These are phyloP conservation scores for Penicillium sp. DNA, from an alignment of 2,329 filamentous ascomycete genomes.

Conservation along the genomic window DNA sequence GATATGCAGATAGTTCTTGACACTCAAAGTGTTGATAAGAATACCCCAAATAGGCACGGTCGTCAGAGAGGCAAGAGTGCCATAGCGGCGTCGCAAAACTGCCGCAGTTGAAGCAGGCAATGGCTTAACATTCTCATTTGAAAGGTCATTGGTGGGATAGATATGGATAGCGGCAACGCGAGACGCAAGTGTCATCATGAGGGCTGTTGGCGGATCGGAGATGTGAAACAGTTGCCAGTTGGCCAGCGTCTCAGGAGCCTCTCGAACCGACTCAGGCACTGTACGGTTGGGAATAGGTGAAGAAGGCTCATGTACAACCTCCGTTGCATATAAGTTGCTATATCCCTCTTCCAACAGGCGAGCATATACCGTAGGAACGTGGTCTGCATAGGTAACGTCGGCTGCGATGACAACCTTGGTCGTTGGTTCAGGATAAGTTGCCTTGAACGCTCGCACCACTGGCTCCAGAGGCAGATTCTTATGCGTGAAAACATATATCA, in stretches of 20 bases:
- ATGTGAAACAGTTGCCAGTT: constrained; percentile 81
- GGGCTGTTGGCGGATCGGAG: constrained; percentile 72
- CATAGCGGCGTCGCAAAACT: constrained; percentile 79
- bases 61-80: constrained; percentile 73
- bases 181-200: constrained; percentile 83
- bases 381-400: constrained; percentile 80
- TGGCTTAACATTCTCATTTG: constrained; percentile 34
- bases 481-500: constrained; percentile 85
- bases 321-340: constrained; percentile 63
- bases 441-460: constrained; percentile 61
- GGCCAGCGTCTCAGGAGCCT: constrained; percentile 52
- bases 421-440: constrained; percentile 63
- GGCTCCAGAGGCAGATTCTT: constrained; percentile 63
- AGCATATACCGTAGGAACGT: constrained; percentile 60
- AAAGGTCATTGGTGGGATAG: constrained; percentile 58
- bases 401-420: constrained; percentile 77
- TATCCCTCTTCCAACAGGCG: constrained; percentile 66
- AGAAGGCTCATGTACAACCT: constrained; percentile 72
- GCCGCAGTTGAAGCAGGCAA: constrained; percentile 53
- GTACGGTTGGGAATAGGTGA: constrained; percentile 82
- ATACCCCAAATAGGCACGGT: constrained; percentile 87
- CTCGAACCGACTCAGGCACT: constrained; percentile 53
- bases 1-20: constrained; percentile 83
- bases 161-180: constrained; percentile 77
- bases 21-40: constrained; percentile 89